Base-by-base conservation (phyloP, 805 yeast genomes). In the Candida ortonii region DNA sequence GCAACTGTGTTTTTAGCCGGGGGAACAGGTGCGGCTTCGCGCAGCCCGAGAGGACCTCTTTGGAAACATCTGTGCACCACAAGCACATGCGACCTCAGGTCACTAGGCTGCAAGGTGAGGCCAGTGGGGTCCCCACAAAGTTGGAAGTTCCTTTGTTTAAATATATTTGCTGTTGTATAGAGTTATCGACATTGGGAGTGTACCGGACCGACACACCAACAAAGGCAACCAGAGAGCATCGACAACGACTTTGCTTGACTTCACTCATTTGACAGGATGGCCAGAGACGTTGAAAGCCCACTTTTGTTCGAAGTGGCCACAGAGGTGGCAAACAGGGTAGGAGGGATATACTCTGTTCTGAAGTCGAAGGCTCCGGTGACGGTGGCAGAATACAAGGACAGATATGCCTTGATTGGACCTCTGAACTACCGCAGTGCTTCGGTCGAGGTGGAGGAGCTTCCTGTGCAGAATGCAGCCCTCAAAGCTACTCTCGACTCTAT, bases 301-400 rank as follows among this genome's bases (percentile, higher is more conserved):
- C 68, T 89, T 36, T 72, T 93, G 31, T 88, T 90, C 55, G 98
- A 90, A 67, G 83, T 86, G 28, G 95, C 97, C 43, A 90, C 98
- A 2, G 98, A 90, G 60, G 97, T 90, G 33, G 97, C 97, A 52
- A 89, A 93, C 68, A 73, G 94, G 52, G 97, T 90, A 15, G 98
- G 98, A 32, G 98, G 98, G 22, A 90, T 90, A 59, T 90, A 90
- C 67, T 89, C 97, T 6, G 98, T 90, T 33, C 73, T 90, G 55
- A 93, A 93, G 61, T 86, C 96, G 8, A 90, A 90, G 63, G 97
- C 97, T 6, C 97, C 97, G 7, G 88, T 89, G 41, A 90, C 98
- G 7, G 90, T 84, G 33, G 88, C 94, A 25, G 97, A 90, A 62
- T 93, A 88, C 63, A 76, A 84, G 45, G 86, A 83, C 50, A 71